phyloP scores from a whole-genome alignment of 2,329 filamentous ascomycete species.

The Dothideomycetidae sp. region DNA sequence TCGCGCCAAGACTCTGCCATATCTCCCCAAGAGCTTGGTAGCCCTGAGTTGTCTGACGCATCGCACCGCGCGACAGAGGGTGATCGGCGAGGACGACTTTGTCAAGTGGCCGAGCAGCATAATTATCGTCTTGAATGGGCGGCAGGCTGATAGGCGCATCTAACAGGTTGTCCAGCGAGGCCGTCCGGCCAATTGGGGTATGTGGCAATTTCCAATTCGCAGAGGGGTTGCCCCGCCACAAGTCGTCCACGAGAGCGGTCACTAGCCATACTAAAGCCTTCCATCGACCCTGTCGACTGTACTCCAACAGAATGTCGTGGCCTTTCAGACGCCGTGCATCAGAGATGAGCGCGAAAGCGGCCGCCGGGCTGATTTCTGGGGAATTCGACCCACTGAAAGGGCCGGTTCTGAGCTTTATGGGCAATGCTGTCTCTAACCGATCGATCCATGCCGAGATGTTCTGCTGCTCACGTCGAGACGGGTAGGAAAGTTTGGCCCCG shows the following conservation, averaged over 20 bases:
- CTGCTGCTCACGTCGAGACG: not conserved
- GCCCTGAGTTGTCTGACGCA: not conserved
- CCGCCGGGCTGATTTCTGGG: not conserved
- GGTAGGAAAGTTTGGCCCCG: too few species aligned
- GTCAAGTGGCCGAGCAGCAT: slow-evolving; percentile 2
- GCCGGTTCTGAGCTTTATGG: slow-evolving; percentile 20
- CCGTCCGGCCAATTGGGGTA: not conserved
- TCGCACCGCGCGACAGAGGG: not conserved
- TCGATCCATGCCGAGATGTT: slow-evolving; percentile 19
- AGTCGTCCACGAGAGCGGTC: slow-evolving; percentile 27
- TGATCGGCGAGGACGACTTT: slow-evolving; percentile 1
- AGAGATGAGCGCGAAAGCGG: slow-evolving; percentile 1
- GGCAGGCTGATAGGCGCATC: slow-evolving; percentile 3
- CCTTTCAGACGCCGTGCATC: slow-evolving; percentile 3
- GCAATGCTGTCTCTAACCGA: slow-evolving; percentile 25
- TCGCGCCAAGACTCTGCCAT: slow-evolving; percentile 32
- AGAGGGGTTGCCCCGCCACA: slow-evolving; percentile 9
- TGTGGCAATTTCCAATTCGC: slow-evolving; percentile 1
- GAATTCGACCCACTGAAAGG: not conserved
- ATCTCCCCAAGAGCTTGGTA: slow-evolving; percentile 30
- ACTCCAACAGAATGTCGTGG: slow-evolving; percentile 4
- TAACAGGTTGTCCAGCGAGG: slow-evolving; percentile 13
- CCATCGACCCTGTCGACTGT: slow-evolving; percentile 23
- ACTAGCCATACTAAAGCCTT: slow-evolving; percentile 32
- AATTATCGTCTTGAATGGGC: not conserved